Evolutionary conservation across 176 grass and related monocot genomes (phyloP), one percentile per base, ranked within the genome.

Genomic region (Oryza australiensis): DNA sequence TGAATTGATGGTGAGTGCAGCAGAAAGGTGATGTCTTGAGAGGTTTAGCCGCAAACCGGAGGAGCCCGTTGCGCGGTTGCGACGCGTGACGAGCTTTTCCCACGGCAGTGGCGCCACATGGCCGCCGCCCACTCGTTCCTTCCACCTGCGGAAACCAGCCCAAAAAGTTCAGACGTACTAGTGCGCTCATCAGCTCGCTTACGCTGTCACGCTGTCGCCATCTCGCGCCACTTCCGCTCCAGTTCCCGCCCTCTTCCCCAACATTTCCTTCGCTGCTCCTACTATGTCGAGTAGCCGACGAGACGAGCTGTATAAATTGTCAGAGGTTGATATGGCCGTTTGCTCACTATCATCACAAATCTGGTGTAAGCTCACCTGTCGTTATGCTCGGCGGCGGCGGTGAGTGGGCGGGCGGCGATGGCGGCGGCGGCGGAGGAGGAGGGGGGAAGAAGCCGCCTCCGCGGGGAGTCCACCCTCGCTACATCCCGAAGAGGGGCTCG

Each of bases 231-330:
- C 53, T 89, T 81, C 70, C 24, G 32, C 41, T 22, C 26, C 72
- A 45, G 57, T 81, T 65, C 87, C 42, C 33, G 51, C 72, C 82
- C 7, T 70, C 78, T 89, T 89, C 87, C 43, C 9, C 65, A 33
- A 3, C 41, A 32, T 66, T 89, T 85, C 87, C 73, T 40, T 46
- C 27, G 35, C 46, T 12, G 8, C 37, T 14, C 8, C n/a, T n/a
- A n/a, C 30, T 32, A 1, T 32, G 30, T 32, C 30, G 30, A 32
- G 30, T 32, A 32, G 30, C 1, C 30, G 30, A 32, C 30, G 3
- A 32, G 30, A 10, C 15, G 10, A 22, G 20, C 14, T 13, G 49
- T 74, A 83, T 73, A 88, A 88, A 79, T 60, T 60, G 7, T 1
- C 3, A 5, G 33, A 1, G 7, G 28, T 40, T 23, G 16, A 23